phyloP scores from a whole-genome alignment of 352 stramenopile genomes.

The Nothophytophthora sp. region DNA sequence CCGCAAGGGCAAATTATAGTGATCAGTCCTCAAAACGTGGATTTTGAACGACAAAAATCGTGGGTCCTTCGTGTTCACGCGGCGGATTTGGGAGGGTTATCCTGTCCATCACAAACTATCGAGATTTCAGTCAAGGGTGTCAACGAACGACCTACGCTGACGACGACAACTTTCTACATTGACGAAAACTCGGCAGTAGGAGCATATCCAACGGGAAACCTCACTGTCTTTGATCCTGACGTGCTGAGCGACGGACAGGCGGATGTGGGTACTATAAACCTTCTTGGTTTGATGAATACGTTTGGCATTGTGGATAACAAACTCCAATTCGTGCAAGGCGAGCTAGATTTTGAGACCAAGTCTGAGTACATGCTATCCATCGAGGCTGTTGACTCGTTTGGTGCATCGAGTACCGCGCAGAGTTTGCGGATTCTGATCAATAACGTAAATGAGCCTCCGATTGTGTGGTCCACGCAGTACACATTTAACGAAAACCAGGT shows the following conservation, averaged over 20 bases:
- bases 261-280: slow-evolving; percentile 5
- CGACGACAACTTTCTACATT: slow-evolving; percentile 15
- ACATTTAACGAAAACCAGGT: slow-evolving; percentile 19
- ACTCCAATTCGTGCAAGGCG: slow-evolving; percentile 5
- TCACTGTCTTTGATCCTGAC: slow-evolving; percentile 23
- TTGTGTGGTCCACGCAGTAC: slow-evolving; percentile 7
- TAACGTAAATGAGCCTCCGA: slow-evolving; percentile 23
- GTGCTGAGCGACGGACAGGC: slow-evolving; percentile 2
- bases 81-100: slow-evolving; percentile 19
- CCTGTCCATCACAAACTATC: slow-evolving; percentile 10
- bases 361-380: slow-evolving; percentile 12
- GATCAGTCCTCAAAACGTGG: slow-evolving; percentile 5
- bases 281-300: slow-evolving; percentile 3
- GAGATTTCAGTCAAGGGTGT: slow-evolving; percentile 16
- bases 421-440: slow-evolving; percentile 15
- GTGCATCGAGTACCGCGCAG: slow-evolving; percentile 9
- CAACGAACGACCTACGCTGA: slow-evolving; percentile 20
- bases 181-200: slow-evolving; percentile 17
- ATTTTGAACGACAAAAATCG: slow-evolving; percentile 14
- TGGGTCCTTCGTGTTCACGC: slow-evolving; percentile 17
- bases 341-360: slow-evolving; percentile 27
- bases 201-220: slow-evolving; percentile 4
- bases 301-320: slow-evolving; percentile 24
- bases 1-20: slow-evolving; percentile 15
- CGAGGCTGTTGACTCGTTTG: slow-evolving; percentile 14